These are phyloP conservation scores for Thelonectria discophora DNA, from an alignment of 2,329 filamentous ascomycete species.

Conservation along the genomic window DNA sequence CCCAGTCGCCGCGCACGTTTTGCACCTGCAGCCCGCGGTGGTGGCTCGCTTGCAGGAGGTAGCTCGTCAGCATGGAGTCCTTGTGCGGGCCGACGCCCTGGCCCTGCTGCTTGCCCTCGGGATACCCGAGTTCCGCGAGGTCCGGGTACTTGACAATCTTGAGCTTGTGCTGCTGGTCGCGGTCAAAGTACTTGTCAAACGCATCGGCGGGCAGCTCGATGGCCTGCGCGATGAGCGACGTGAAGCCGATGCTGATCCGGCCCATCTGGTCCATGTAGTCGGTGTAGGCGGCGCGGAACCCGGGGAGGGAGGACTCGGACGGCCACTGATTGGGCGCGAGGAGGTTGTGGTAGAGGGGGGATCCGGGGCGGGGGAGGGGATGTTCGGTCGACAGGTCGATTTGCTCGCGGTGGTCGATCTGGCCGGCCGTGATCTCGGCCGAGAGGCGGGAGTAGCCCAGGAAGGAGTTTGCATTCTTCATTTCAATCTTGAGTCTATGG, in stretches of 20 bases:
- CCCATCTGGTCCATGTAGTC: slow-evolving; percentile 83
- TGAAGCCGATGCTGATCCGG: slow-evolving; percentile 76
- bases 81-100: slow-evolving; percentile 83
- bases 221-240: slow-evolving; percentile 83
- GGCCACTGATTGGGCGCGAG: slow-evolving; percentile 86
- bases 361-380: slow-evolving; percentile 65
- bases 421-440: slow-evolving; percentile 76
- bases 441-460: slow-evolving; percentile 73
- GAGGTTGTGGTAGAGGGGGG: slow-evolving; percentile 78
- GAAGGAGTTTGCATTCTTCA: slow-evolving; percentile 78
- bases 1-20: slow-evolving; percentile 80
- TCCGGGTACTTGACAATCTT: slow-evolving; percentile 92
- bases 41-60: slow-evolving; percentile 80
- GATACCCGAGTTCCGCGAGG: slow-evolving; percentile 63
- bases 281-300: slow-evolving; percentile 73
- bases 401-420: slow-evolving; percentile 83
- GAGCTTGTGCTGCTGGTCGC: slow-evolving; percentile 81
- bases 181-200: slow-evolving; percentile 82
- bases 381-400: slow-evolving; percentile 87
- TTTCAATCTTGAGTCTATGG: slow-evolving; percentile 69
- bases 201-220: slow-evolving; percentile 74
- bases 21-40: slow-evolving; percentile 85
- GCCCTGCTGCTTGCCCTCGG: slow-evolving; percentile 51
- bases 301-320: slow-evolving; percentile 66
- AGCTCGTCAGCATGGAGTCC: slow-evolving; percentile 84